Base-by-base conservation (phyloP, 2,329 filamentous ascomycete species). In the Ilyonectria mors-panacis region DNA sequence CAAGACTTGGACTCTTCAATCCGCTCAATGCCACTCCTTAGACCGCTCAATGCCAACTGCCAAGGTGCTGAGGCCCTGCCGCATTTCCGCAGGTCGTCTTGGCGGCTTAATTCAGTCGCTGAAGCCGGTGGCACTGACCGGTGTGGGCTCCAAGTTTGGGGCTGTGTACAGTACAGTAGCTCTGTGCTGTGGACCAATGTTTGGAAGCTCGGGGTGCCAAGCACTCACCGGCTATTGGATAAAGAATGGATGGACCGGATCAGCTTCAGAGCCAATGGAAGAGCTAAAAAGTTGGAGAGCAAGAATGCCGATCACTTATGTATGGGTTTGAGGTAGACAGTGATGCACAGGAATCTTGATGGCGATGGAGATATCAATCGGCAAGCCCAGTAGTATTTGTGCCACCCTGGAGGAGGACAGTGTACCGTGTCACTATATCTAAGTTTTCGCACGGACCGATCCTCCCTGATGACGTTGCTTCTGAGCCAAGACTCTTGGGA, bases 401-500 rank as follows among this genome's bases (percentile, higher is more conserved):
- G 21, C n/a, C 42, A 19, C n/a, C 42, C 42, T 13, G 28, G 28
- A 35, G 8, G 6, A 35, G 15, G 30, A 55, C 53, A 39, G 33
- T 50, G 48, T 30, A 53, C 37, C 21, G 37, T 54, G 13, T 17
- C 26, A 13, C 50, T 19, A 7, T n/a, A 6, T 15, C 5, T 15
- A 3, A n/a, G 10, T 7, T 21, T 53, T 19, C 50, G 50, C 50
- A 53, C 50, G 30, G 30, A 35, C 50, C n/a, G 44, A 21, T 33
- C 35, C 44, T 55, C 30, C 45, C 56, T 59, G 63, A 66, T 67
- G 65, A 67, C 65, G 65, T 65, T 56, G 44, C 26, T 37, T 10
- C 53, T 12, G 48, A 54, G 61, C 70, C 64, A 68, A 63, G 69
- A 44, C 67, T 66, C 62, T 70, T 68, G 61, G 62, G 54, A 73